Conservation (phyloP, 345 rosid species). For the Cardamine chenopodiifolia region DNA sequence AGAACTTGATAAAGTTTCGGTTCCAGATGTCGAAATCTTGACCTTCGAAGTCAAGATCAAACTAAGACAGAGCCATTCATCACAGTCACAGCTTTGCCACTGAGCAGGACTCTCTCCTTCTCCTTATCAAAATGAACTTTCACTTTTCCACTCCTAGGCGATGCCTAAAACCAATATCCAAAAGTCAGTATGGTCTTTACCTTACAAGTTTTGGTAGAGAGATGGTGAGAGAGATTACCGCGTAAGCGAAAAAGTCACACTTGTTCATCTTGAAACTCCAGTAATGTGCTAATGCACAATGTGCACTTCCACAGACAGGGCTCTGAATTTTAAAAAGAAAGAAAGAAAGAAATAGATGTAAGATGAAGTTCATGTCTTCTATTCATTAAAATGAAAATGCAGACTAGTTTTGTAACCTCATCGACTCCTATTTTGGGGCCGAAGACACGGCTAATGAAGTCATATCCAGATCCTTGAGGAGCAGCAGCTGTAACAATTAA, state of each 20-base stretch:
- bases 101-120: constrained; percentile 55
- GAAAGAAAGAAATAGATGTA: not conserved
- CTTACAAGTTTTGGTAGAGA: too few relatives aligned
- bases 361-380: not conserved
- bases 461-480: not conserved
- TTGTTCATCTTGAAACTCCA: constrained; percentile 72
- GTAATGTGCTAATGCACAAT: constrained; percentile 67
- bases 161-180: constrained; percentile 44
- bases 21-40: too few relatives aligned
- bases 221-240: constrained; percentile 37
- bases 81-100: constrained; percentile 57
- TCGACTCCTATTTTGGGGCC: not conserved
- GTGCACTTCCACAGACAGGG: constrained; percentile 70
- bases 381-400: not conserved
- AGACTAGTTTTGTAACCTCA: not conserved
- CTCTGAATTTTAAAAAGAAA: constrained; percentile 51
- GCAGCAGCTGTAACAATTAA: constrained; percentile 34
- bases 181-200: not conserved
- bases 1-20: too few relatives aligned
- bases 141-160: constrained; percentile 58
- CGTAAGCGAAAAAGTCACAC: constrained; percentile 55
- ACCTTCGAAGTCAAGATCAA: constrained; percentile 28
- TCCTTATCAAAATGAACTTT: constrained; percentile 50
- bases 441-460: not conserved
- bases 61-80: constrained; percentile 61